Percentiles rank a stretch among this genome's conserved stretches.
These are phyloP conservation scores for Capsella rubella DNA, from an alignment of 441 rosid species.

Conservation along the genomic window DNA sequence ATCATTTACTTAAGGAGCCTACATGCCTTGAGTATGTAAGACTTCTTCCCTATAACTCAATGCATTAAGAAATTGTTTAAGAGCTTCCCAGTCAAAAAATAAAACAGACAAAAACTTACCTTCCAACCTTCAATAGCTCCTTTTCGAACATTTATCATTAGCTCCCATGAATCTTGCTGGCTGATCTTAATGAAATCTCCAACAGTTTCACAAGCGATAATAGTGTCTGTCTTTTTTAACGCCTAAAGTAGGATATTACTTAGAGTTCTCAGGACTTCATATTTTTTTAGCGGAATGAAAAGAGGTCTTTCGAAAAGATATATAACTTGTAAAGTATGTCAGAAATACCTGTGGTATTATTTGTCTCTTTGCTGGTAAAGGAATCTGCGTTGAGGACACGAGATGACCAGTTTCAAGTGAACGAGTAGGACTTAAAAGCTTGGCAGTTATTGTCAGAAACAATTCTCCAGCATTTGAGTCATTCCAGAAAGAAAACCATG, in stretches of 20 bases:
- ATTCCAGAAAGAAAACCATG: slow-evolving; percentile 81
- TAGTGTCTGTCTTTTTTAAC: slow-evolving; percentile 54
- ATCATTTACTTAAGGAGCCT: background rate
- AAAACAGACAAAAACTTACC: slow-evolving; percentile 53
- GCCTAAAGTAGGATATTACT: slow-evolving; percentile 53
- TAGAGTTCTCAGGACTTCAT: slow-evolving; percentile 22
- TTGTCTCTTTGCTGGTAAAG: slow-evolving; percentile 66
- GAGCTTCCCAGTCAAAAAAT: slow-evolving; percentile 22
- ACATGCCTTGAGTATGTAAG: slow-evolving; percentile 6
- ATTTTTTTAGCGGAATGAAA: background rate
- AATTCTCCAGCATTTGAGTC: slow-evolving; percentile 72
- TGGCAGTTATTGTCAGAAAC: slow-evolving; percentile 66
- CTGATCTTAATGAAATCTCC: slow-evolving; percentile 65
- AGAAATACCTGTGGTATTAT: slow-evolving; percentile 66
- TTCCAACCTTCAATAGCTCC: slow-evolving; percentile 88
- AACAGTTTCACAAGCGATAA: slow-evolving; percentile 54
- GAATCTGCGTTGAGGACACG: slow-evolving; percentile 81
- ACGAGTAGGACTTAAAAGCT: slow-evolving; percentile 66
- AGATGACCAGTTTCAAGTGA: slow-evolving; percentile 89
- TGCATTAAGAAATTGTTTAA: background rate
- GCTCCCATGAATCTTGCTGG: slow-evolving; percentile 73
- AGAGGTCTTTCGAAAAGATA: slow-evolving; percentile 13
- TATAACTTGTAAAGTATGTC: slow-evolving; percentile 20
- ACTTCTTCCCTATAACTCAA: background rate
- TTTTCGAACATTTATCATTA: slow-evolving; percentile 58